phyloP scores from a whole-genome alignment of 2,329 filamentous ascomycete genomes.

The Didymosphaeria variabile region DNA sequence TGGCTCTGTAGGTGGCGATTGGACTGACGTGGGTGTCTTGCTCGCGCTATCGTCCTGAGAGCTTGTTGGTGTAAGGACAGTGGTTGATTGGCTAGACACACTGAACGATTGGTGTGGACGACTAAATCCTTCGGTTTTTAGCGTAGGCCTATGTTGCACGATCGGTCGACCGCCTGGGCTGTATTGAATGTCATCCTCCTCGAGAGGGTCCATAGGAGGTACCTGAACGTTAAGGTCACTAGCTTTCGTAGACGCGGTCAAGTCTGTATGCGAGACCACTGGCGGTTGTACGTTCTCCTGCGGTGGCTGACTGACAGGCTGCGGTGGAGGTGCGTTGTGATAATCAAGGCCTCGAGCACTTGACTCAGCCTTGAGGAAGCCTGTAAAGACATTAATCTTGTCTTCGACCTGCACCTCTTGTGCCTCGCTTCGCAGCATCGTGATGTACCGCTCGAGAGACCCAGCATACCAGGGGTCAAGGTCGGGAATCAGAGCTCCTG shows the following conservation, averaged over 20 bases:
- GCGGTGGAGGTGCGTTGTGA: conserved; percentile 38
- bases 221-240: conserved; percentile 32
- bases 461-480: conserved; percentile 67
- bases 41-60: conserved; percentile 42
- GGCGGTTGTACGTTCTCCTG: conserved; percentile 14
- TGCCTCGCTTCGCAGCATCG: conserved; percentile 64
- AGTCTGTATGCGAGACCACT: conserved; percentile 11
- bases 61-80: conserved; percentile 48
- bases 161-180: conserved; percentile 65
- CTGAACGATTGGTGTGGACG: conserved; percentile 25
- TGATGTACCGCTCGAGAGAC: conserved; percentile 63
- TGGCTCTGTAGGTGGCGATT: conserved; percentile 38
- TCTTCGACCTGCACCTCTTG: conserved; percentile 57
- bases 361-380: conserved; percentile 54
- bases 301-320: conserved; percentile 10
- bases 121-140: conserved; percentile 24
- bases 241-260: conserved; percentile 20
- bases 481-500: conserved; percentile 57
- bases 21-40: conserved; percentile 42
- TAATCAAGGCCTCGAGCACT: conserved; percentile 55
- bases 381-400: conserved; percentile 62
- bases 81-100: conserved; percentile 38
- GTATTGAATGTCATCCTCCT: conserved; percentile 51
- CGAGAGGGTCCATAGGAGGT: conserved; percentile 18
- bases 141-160: conserved; percentile 35